Percentiles rank a stretch among this genome's conserved stretches.
Evolutionary conservation across 345 rosid species (phyloP).

Genomic region (Gossypium stocksii): DNA sequence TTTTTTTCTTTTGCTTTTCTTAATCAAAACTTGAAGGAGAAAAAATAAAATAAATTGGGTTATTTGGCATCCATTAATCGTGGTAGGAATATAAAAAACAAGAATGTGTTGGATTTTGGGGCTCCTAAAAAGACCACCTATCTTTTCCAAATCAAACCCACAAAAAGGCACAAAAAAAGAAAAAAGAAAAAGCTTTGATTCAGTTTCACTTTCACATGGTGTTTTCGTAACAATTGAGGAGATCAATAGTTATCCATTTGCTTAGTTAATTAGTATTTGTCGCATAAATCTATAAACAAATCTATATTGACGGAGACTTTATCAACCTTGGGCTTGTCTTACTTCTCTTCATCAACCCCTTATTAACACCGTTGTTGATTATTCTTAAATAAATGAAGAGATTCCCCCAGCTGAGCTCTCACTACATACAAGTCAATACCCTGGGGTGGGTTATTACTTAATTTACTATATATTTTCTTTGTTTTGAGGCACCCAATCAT

Average conservation of each 20-base stretch:
- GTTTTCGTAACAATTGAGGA: not conserved
- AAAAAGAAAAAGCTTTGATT: not conserved
- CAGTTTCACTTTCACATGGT: slow-evolving; percentile 11
- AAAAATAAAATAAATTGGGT: too few species aligned
- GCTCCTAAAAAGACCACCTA: not conserved
- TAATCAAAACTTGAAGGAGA: too few species aligned
- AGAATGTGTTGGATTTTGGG: not conserved
- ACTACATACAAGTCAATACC: not conserved
- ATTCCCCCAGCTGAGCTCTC: not conserved
- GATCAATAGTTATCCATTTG: slow-evolving; percentile 10
- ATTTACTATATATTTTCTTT: not conserved
- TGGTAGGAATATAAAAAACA: too few species aligned
- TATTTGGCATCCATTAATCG: too few species aligned
- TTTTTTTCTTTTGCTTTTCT: too few species aligned
- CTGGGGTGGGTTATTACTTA: too few species aligned
- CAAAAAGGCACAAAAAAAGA: too few species aligned
- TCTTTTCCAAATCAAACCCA: not conserved
- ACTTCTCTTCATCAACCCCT: too few species aligned
- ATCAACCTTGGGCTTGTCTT: too few species aligned
- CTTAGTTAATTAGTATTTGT: not conserved
- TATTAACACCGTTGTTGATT: too few species aligned
- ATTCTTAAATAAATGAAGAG: not conserved
- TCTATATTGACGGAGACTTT: too few species aligned
- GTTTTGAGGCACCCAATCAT: not conserved
- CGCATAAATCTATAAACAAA: too few species aligned